A percentile compares a stretch with the other conserved stretches of the same genome.
phyloP scores from a whole-genome alignment of 2,329 filamentous ascomycete genomes.

The Aspergillus uvarum region DNA sequence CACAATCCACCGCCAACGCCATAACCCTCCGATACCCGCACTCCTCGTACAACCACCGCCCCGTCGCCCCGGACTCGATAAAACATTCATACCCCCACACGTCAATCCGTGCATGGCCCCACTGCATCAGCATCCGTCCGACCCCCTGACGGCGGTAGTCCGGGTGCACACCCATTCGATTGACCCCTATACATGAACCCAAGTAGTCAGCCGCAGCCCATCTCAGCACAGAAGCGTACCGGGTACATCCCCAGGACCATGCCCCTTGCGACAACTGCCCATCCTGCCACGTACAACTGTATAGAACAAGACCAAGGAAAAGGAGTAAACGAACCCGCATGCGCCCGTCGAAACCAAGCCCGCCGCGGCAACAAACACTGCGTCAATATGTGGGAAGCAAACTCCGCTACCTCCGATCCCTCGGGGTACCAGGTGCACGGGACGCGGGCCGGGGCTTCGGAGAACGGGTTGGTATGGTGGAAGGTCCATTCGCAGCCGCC shows the following conservation, averaged over 20 bases:
- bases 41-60: constrained; percentile 19
- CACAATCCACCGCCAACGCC: constrained; percentile 15
- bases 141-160: constrained; percentile 17
- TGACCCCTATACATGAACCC: background rate
- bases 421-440: constrained; percentile 21
- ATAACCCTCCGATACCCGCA: constrained; percentile 17
- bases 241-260: too few relatives aligned
- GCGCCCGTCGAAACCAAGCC: constrained; percentile 16
- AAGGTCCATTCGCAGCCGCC: constrained; percentile 21
- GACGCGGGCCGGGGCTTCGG: constrained; percentile 13
- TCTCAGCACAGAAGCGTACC: too few relatives aligned
- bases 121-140: constrained; percentile 18
- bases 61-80: constrained; percentile 16
- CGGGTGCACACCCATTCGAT: constrained; percentile 20
- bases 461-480: constrained; percentile 19
- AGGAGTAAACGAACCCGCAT: constrained; percentile 7
- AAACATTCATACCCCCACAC: constrained; percentile 19
- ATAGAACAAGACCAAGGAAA: too few relatives aligned
- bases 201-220: background rate
- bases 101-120: constrained; percentile 20
- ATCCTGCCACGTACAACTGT: too few relatives aligned
- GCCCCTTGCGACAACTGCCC: too few relatives aligned
- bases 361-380: constrained; percentile 16
- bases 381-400: constrained; percentile 11
- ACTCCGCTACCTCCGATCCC: constrained; percentile 19